Base-by-base conservation (phyloP, 2,329 filamentous ascomycete genomes). In the Coniochaeta hoffmannii region DNA sequence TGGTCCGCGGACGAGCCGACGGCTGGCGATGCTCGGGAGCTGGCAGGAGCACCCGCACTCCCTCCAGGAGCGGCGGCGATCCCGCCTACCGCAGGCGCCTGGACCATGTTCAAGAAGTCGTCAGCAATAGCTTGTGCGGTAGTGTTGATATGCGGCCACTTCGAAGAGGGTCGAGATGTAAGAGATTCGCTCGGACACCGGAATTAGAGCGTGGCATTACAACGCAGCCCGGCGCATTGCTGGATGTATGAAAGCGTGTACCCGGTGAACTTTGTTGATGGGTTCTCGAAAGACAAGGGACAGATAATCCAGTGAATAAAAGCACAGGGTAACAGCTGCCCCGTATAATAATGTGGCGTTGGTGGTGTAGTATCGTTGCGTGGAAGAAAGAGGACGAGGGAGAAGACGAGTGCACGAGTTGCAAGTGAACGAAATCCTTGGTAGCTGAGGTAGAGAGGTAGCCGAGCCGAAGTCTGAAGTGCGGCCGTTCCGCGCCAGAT, bases 21-120 rank as follows among this genome's bases (percentile, higher is more conserved):
- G 46, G 77, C 71, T 15, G 80, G 79, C 32, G 80, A 82, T 50
- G 70, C 78, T 68, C 79, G 75, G 52, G 78, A 73, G 65, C 76
- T 81, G 56, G 71, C 71, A 69, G 76, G 76, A 58, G 73, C 69
- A 64, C 75, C 61, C 53, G 58, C 55, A 30, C 56, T 34, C 46
- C 57, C 60, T 31, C 41, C 56, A 49, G 49, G 55, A 34, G 52
- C 46, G 41, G 53, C 54, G 56, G 56, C 57, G 36, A 53, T 24
- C 44, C 50, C 59, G 56, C 58, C 58, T 53, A 53, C 53, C 24
- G 59, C 60, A 44, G 59, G 57, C 51, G 50, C 59, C 46, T 59
- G 58, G 50, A 62, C 59, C 60, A 62, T 63, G 4, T 53, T 51
- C 26, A 31, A 3, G 26, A 32, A 19, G 17, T 51, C 9, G 49